phyloP scores from a whole-genome alignment of 2,329 filamentous ascomycete species.

The Neonectria hederae region DNA sequence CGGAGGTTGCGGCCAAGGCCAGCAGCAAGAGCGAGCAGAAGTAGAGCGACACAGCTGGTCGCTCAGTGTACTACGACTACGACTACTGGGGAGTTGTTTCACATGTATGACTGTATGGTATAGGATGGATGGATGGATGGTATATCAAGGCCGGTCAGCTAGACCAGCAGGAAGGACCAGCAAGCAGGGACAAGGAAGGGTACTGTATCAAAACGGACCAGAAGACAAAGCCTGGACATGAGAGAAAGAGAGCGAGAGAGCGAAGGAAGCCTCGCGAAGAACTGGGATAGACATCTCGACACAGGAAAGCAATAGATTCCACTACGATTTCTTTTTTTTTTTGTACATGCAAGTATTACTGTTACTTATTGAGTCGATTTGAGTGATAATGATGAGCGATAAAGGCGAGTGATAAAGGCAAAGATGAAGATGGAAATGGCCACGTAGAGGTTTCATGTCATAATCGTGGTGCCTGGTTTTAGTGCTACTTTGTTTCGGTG shows the following conservation, averaged over 20 bases:
- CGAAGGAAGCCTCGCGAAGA: slow-evolving; percentile 10
- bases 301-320: slow-evolving; percentile 46
- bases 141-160: slow-evolving; percentile 21
- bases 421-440: not conserved
- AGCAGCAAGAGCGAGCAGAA: slow-evolving; percentile 47
- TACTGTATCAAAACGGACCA: slow-evolving; percentile 41
- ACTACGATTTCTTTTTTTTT: slow-evolving; percentile 43
- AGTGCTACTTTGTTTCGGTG: no score
- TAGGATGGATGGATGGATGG: slow-evolving; percentile 34
- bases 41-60: slow-evolving; percentile 21
- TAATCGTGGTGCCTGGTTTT: no score
- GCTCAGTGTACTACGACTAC: slow-evolving; percentile 39
- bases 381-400: not conserved
- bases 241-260: slow-evolving; percentile 25
- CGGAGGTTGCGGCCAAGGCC: slow-evolving; percentile 36
- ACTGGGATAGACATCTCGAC: slow-evolving; percentile 43
- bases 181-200: slow-evolving; percentile 24
- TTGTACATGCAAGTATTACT: slow-evolving; percentile 14
- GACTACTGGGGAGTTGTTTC: slow-evolving; percentile 37
- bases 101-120: slow-evolving; percentile 47
- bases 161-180: not conserved
- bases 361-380: not conserved
- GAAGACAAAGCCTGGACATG: slow-evolving; percentile 5
- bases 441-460: not conserved
- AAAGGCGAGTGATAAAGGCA: no score